A percentile compares a stretch with the other conserved stretches of the same genome.
Evolutionary conservation across 768 basidiomycete species (phyloP).

Genomic region (Suillus discolor): DNA sequence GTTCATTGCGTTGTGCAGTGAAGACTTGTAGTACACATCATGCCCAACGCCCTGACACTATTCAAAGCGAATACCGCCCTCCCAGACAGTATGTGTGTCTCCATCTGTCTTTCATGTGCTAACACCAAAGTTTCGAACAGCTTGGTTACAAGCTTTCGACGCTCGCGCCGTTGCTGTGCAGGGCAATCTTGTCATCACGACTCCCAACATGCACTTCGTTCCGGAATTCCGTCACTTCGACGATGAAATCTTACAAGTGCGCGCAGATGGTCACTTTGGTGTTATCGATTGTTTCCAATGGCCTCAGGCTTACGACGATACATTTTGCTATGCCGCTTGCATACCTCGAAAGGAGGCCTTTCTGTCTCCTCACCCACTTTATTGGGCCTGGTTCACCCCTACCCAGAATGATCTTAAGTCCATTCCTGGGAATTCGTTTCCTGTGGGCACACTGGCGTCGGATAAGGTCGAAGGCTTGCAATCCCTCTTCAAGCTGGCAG

Average conservation of each 20-base stretch:
- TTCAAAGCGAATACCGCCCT: background rate
- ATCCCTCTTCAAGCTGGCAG: background rate
- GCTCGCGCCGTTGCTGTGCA: background rate
- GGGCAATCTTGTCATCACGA: background rate
- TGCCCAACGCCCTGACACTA: slow-evolving; percentile 1
- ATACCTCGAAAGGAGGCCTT: slow-evolving; percentile 5
- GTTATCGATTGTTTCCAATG: slow-evolving; percentile 5
- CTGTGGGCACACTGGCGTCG: background rate
- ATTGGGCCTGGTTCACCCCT: slow-evolving; percentile 11
- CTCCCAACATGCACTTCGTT: slow-evolving; percentile 1
- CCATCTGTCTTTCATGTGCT: background rate
- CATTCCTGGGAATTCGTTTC: background rate
- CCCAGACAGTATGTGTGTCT: background rate
- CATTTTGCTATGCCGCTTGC: background rate
- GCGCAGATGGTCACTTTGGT: background rate
- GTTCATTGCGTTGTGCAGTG: background rate
- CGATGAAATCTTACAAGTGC: background rate
- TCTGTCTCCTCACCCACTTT: slow-evolving; percentile 5
- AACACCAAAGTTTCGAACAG: background rate
- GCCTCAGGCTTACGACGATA: background rate
- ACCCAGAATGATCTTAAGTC: background rate
- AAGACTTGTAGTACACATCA: background rate
- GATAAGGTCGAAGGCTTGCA: slow-evolving; percentile 9
- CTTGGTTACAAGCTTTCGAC: background rate
- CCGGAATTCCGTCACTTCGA: background rate